Conservation (phyloP, 202 grass and related monocot species). For the Schoenoplectus triqueter region DNA sequence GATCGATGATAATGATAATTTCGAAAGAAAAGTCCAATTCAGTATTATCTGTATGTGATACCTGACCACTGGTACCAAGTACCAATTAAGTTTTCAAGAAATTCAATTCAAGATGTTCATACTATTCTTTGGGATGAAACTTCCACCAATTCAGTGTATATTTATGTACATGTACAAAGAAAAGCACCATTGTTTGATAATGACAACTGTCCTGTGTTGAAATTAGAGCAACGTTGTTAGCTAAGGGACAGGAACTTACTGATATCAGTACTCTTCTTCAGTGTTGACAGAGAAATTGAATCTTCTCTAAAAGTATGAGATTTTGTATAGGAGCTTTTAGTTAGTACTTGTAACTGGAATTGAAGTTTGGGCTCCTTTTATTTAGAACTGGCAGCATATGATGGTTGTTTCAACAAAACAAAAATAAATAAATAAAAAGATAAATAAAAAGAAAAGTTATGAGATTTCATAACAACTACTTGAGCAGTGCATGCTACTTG, state of each 20-base stretch:
- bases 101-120: no score
- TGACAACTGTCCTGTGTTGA: no score
- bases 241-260: background rate
- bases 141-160: no score
- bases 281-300: background rate
- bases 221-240: background rate
- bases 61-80: no score
- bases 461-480: no score
- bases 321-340: background rate
- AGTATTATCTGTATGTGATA: no score
- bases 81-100: no score
- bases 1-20: no score
- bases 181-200: no score
- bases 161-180: no score
- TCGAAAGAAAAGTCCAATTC: no score
- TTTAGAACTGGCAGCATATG: background rate
- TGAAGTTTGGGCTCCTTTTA: background rate
- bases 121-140: no score
- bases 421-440: background rate
- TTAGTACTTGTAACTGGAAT: background rate
- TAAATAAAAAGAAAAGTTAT: background rate
- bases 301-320: background rate
- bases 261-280: background rate
- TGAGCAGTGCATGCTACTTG: background rate
- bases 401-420: background rate